Base-by-base conservation (phyloP, 129 eudicot genomes). In the Saposhnikovia divaricata region DNA sequence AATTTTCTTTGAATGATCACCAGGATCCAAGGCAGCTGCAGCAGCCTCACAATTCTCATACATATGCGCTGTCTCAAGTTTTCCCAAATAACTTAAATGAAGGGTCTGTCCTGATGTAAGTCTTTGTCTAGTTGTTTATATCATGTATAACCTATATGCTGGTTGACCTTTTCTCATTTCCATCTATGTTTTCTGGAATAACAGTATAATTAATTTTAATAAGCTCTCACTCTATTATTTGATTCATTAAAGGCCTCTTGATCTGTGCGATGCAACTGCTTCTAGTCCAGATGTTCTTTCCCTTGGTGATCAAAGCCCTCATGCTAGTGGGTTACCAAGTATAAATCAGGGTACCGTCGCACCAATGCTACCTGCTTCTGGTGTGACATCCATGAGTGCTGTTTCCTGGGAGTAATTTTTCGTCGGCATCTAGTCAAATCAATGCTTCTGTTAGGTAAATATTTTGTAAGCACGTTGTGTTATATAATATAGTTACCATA, bases 101-200 rank as follows among this genome's bases (percentile, higher is more conserved):
- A 83, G 97, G 91, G 48, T 87, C 90, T 69, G 75, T 87, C 77
- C 88, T 95, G 46, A 95, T 96, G 98, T 95, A 87, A 90, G 96
- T 84, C 78, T 69, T 48, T 76, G 27, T 73, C 61, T 46, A n/a
- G 68, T 66, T 53, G 12, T 57, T 39, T 44, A 6, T 10, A 39
- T 72, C 37, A 72, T 40, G 46, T 74, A 10, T 73, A 23, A 11
- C 18, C 50, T 43, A 57, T 57, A 8, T 61, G 27, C 6, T 61
- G 25, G 16, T 61, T 61, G 12, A 57, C 66, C 13, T n/a, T 61
- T 61, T 10, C 31, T n/a, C 3, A n/a, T 61, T 61, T 61, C 2
- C 13, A 25, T 31, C 38, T 8, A 75, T n/a, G 13, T 6, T 74
- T 70, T 77, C 38, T 84, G 74, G 37, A 2, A 4, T 74, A 43